phyloP scores from a whole-genome alignment of 176 grass and related monocot species.

The Ensete glaucum region DNA sequence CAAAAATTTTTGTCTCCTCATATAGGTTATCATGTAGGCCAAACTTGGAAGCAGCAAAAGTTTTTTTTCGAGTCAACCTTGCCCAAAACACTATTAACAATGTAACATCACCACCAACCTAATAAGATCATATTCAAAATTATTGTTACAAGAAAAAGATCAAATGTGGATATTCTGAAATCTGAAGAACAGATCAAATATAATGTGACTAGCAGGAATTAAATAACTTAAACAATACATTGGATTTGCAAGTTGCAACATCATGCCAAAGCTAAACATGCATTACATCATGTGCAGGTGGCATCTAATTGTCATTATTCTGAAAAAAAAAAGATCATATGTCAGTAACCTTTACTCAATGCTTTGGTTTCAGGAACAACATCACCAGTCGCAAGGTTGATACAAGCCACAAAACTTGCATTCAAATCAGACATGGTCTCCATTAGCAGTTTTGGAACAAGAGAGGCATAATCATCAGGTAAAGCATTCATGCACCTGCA shows the following conservation, averaged over 20 bases:
- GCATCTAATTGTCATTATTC: background rate
- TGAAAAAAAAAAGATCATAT: background rate
- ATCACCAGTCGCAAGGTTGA: slow-evolving; percentile 91
- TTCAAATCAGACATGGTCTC: slow-evolving; percentile 81
- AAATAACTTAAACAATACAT: background rate
- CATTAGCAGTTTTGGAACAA: slow-evolving; percentile 81
- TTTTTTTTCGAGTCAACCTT: background rate
- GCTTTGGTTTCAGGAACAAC: slow-evolving; percentile 89
- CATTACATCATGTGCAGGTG: background rate
- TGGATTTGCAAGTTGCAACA: background rate
- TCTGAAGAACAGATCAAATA: background rate
- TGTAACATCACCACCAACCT: too few species aligned
- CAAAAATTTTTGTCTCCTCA: background rate
- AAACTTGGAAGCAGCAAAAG: background rate
- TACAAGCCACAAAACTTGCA: slow-evolving; percentile 67
- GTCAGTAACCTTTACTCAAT: slow-evolving; percentile 68
- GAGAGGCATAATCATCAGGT: slow-evolving; percentile 83
- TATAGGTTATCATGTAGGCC: background rate
- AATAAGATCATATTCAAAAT: too few species aligned
- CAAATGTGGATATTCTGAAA: background rate
- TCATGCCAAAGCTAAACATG: background rate
- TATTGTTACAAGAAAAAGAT: too few species aligned
- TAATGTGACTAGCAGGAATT: background rate
- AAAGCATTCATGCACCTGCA: slow-evolving; percentile 85
- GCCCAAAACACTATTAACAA: background rate